These are phyloP conservation scores for Penicillium glabrum DNA, from an alignment of 2,329 filamentous ascomycete genomes.

Conservation along the genomic window DNA sequence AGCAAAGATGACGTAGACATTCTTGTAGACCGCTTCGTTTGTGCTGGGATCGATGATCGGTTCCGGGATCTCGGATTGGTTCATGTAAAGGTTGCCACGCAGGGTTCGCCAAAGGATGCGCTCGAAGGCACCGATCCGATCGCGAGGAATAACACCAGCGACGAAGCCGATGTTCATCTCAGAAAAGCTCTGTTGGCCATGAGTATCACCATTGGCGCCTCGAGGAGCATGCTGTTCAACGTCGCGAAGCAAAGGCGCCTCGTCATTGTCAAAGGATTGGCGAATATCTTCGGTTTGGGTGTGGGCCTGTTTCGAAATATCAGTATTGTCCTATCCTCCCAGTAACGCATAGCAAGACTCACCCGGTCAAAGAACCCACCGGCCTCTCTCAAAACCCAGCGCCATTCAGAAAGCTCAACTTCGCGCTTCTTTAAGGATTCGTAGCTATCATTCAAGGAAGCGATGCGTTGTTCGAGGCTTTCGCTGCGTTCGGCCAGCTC, in stretches of 20 bases:
- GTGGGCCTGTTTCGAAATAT: conserved; percentile 57
- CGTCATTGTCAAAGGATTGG: conserved; percentile 80
- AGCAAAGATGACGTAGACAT: conserved; percentile 98
- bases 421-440: conserved; percentile 97
- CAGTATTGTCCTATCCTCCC: too few species aligned
- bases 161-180: conserved; percentile 99
- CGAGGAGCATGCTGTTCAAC: conserved; percentile 74
- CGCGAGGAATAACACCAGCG: conserved; percentile 88
- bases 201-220: conserved; percentile 61
- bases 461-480: conserved; percentile 85
- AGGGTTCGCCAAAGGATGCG: conserved; percentile 96
- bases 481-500: conserved; percentile 91
- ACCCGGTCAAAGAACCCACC: conserved; percentile 90
- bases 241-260: conserved; percentile 89
- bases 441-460: conserved; percentile 94
- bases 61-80: conserved; percentile 97
- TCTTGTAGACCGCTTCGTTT: conserved; percentile 93
- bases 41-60: conserved; percentile 86
- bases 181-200: conserved; percentile 82
- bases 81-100: conserved; percentile 98
- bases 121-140: conserved; percentile 93
- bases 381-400: conserved; percentile 94
- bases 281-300: conserved; percentile 96
- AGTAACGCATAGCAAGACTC: too few species aligned
- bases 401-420: conserved; percentile 95